Base-by-base conservation (phyloP, 805 yeast genomes). In the Starmera caribaea region DNA sequence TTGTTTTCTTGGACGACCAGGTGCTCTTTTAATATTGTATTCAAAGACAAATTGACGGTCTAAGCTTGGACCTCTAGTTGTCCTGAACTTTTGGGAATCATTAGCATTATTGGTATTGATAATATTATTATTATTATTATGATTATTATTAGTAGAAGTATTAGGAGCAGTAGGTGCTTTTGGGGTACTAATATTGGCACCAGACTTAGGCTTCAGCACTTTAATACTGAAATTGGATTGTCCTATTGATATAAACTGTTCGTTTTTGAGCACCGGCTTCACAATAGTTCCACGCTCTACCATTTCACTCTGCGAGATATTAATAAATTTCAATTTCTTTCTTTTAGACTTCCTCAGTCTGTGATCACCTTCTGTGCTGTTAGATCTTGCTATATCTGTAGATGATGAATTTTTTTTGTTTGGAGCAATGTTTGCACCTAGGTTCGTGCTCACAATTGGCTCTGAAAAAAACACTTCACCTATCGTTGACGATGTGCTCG, bases 1-100 rank as follows among this genome's bases (percentile, higher is more conserved):
- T 40, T 66, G 66, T 47, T 71, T 71, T 46, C 75, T 57, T 2
- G 76, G 76, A 45, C 77, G 57, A 12, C 77, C 77, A 32, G 75
- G 57, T 41, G 54, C 64, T 59, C 55, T 69, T 66, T 49, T 71
- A 14, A 51, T 38, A 16, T 47, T 44, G 34, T 42, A 29, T 28
- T 53, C 55, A 32, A 51, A 49, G 0, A 45, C 36, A 31, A 21
- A 21, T 5, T 21, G 26, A 21, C 26, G 26, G 8, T 21, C 26
- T 21, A 21, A 21, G 8, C 26, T 21, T 9, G 26, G 26, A 21
- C 26, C 26, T 21, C 26, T 21, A 9, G 26, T 21, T 9, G 26
- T 5, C 8, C 26, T 21, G 26, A 21, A 21, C 8, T 21, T 21
- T 7, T 21, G 26, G 8, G 26, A 3, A 21, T 7, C 6, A 21